These are phyloP conservation scores for Marchantia polymorpha DNA, from an alignment of 225 moss, liverwort and hornwort species.

Conservation along the genomic window DNA sequence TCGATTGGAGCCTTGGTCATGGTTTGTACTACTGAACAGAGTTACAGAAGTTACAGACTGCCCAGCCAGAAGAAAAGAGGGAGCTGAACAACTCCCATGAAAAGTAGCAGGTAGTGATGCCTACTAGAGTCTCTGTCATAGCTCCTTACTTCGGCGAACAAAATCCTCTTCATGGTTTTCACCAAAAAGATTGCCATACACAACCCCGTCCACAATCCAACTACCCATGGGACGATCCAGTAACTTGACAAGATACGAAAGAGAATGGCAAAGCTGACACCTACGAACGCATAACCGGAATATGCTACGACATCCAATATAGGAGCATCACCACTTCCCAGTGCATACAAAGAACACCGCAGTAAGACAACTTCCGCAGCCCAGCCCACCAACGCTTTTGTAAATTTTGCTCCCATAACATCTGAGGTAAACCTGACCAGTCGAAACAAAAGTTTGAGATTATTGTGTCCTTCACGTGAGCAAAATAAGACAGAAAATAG, in stretches of 20 bases:
- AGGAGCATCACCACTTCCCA: slow-evolving; percentile 86
- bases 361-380: slow-evolving; percentile 59
- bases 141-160: slow-evolving; percentile 89
- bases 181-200: slow-evolving; percentile 90
- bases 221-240: slow-evolving; percentile 58
- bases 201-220: slow-evolving; percentile 68
- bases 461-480: not conserved
- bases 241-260: slow-evolving; percentile 65
- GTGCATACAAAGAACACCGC: slow-evolving; percentile 57
- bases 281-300: slow-evolving; percentile 89
- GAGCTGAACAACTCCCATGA: slow-evolving; percentile 77
- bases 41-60: slow-evolving; percentile 29
- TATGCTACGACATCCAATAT: slow-evolving; percentile 80
- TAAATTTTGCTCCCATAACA: slow-evolving; percentile 66
- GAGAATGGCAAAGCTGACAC: slow-evolving; percentile 61
- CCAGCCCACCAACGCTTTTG: slow-evolving; percentile 87
- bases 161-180: slow-evolving; percentile 88
- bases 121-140: slow-evolving; percentile 90
- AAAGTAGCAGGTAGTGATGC: slow-evolving; percentile 82
- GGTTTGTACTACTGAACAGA: slow-evolving; percentile 9
- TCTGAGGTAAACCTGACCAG: slow-evolving; percentile 77
- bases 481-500: not conserved
- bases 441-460: not conserved
- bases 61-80: slow-evolving; percentile 86
- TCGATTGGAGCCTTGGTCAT: slow-evolving; percentile 20